phyloP scores from a whole-genome alignment of 495 filamentous ascomycete species.

The Podospora sp. region DNA sequence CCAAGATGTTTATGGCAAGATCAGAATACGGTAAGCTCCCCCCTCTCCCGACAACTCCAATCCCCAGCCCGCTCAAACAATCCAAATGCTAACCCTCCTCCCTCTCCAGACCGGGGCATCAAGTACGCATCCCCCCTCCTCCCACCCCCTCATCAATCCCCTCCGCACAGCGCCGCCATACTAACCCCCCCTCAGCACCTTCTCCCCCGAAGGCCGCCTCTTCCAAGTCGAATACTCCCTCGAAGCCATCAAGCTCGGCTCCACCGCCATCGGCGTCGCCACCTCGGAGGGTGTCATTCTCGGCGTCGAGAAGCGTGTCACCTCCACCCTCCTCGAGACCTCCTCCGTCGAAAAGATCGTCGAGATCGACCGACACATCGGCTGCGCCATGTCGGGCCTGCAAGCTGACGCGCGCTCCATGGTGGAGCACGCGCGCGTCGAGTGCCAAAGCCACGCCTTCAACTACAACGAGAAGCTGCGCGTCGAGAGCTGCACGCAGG shows the following conservation, averaged over 20 bases:
- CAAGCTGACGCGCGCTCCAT: slow-evolving; percentile 96
- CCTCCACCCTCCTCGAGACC: slow-evolving; percentile 92
- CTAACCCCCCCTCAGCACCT: slow-evolving; percentile 68
- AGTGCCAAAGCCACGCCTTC: slow-evolving; percentile 94
- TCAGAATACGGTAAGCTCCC: slow-evolving; percentile 88
- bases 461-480: slow-evolving; percentile 92
- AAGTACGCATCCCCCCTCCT: slow-evolving; percentile 65
- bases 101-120: slow-evolving; percentile 87
- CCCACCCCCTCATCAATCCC: slow-evolving; percentile 9
- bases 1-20: slow-evolving; percentile 98
- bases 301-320: slow-evolving; percentile 98
- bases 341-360: slow-evolving; percentile 99
- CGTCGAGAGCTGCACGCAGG: slow-evolving; percentile 97
- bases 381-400: slow-evolving; percentile 96
- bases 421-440: slow-evolving; percentile 97
- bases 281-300: slow-evolving; percentile 92
- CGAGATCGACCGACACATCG: slow-evolving; percentile 97
- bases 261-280: slow-evolving; percentile 95
- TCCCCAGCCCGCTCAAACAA: neutral
- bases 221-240: slow-evolving; percentile 99
- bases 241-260: slow-evolving; percentile 99
- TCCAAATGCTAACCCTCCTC: slow-evolving; percentile 36
- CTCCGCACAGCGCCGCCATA: neutral
- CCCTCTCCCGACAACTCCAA: slow-evolving; percentile 6
- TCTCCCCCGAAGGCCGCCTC: slow-evolving; percentile 98